Evolutionary conservation across 2,329 filamentous ascomycete genomes (phyloP), one percentile per base, ranked within the genome.

Genomic region (Aspergillus quadricinctus): DNA sequence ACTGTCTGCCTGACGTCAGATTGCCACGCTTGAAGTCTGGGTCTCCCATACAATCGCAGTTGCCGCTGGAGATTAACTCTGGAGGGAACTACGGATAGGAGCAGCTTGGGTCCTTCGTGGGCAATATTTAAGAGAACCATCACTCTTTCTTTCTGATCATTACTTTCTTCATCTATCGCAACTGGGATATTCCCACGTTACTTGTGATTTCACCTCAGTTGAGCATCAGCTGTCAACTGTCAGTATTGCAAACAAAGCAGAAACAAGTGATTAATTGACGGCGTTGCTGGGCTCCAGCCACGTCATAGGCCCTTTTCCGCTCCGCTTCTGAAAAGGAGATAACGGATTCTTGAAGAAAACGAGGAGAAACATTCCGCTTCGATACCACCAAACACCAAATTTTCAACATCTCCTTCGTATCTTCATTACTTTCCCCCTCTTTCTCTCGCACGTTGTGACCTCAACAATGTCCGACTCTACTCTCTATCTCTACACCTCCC

Each of bases 401-500:
- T 7, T 5, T 27, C 23, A 46, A 46, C 14, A 3, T 46, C 40
- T n/a, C 23, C 43, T 25, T 46, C 21, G 9, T 46, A 27, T 25
- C 21, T 6, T n/a, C 43, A 17, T 11, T 23, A 23, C 14, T 17
- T 46, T 7, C 8, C 1, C 1, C 21, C 21, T 21, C 21, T 14
- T 1, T 41, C 14, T 31, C 29, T 8, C 23, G 7, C 25, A 40
- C 21, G 0, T 41, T n/a, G 5, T 28, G 35, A 48, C 45, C 8
- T 27, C 35, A 21, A 67, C n/a, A 50, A 72, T 75, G 73, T 65
- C 74, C 49, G 75, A 77, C 58, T 83, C 88, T 50, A 80, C 87
- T 28, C 86, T 99, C 60, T 99, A 94, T 79, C 88, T 99, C 67
- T 97, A 95, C 78, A 97, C 94, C 58, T 97, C 93, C 53, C 83